These are phyloP conservation scores for Malbranchea cinnamomea DNA, from an alignment of 2,329 filamentous ascomycete genomes.

Conservation along the genomic window DNA sequence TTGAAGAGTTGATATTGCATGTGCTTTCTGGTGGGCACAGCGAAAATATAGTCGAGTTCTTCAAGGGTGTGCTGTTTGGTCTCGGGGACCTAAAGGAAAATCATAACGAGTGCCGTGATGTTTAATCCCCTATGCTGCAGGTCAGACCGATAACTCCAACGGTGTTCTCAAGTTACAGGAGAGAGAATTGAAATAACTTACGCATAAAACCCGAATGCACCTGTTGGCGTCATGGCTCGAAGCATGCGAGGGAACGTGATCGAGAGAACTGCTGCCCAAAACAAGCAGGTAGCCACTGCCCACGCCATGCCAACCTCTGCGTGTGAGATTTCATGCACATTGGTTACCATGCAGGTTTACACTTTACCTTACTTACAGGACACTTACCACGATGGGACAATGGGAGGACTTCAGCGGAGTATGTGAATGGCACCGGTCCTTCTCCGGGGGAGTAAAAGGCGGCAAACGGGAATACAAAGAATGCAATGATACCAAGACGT, in stretches of 20 bases:
- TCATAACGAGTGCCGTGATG: conserved; percentile 44
- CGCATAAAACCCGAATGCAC: conserved; percentile 47
- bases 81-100: conserved; percentile 46
- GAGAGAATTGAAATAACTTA: conserved; percentile 15
- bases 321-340: conserved; percentile 11
- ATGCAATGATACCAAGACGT: conserved; percentile 39
- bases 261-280: conserved; percentile 36
- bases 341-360: background rate
- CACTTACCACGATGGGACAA: conserved; percentile 36
- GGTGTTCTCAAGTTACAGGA: conserved; percentile 3
- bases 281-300: conserved; percentile 31
- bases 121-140: conserved; percentile 46
- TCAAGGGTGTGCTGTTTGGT: conserved; percentile 41
- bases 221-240: conserved; percentile 33
- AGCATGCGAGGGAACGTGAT: conserved; percentile 36
- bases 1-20: conserved; percentile 43
- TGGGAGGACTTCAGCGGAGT: conserved; percentile 41
- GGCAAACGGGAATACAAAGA: conserved; percentile 51
- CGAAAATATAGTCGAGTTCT: conserved; percentile 45
- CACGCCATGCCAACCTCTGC: conserved; percentile 34
- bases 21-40: conserved; percentile 43
- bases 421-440: conserved; percentile 39
- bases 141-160: conserved; percentile 12
- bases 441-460: conserved; percentile 52
- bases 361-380: conserved; percentile 12